A percentile compares a stretch with the other conserved stretches of the same genome.
phyloP scores from a whole-genome alignment of 176 grass and related monocot genomes.

The Olyra latifolia region DNA sequence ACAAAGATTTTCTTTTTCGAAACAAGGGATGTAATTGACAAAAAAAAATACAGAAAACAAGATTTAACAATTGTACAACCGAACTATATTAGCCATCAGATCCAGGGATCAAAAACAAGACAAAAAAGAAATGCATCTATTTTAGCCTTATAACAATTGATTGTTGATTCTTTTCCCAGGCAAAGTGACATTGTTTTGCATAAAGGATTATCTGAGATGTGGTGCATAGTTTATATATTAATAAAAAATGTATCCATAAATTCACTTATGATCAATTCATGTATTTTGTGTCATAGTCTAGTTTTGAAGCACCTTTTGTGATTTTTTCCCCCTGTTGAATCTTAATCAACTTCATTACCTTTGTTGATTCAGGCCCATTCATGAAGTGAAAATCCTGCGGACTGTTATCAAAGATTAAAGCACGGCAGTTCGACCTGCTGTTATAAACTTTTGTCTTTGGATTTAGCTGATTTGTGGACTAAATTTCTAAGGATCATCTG shows the following conservation, averaged over 20 bases:
- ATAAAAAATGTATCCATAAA: not conserved
- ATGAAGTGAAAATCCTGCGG: slow-evolving; percentile 90
- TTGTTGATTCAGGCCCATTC: slow-evolving; percentile 68
- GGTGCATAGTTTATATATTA: not conserved
- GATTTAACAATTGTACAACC: not conserved
- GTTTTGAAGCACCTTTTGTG: not conserved
- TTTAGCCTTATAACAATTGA: not conserved
- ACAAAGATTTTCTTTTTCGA: not conserved
- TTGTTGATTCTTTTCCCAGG: not conserved
- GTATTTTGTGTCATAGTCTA: not conserved
- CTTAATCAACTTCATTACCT: not conserved
- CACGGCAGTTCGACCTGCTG: not conserved
- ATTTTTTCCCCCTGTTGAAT: not conserved
- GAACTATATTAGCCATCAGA: not conserved
- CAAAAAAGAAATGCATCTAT: not conserved
- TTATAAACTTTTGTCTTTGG: not conserved
- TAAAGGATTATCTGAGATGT: not conserved
- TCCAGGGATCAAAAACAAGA: not conserved
- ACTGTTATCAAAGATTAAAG: slow-evolving; percentile 82
- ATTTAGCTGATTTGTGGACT: not conserved
- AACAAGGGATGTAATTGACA: not conserved
- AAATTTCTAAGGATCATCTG: not conserved
- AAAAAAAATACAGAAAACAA: not conserved
- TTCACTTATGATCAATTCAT: not conserved
- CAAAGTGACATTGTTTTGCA: not conserved